Percentiles rank a stretch among this genome's conserved stretches.
Conservation (phyloP, 139 green algal genomes). For the Eudorina sp. region DNA sequence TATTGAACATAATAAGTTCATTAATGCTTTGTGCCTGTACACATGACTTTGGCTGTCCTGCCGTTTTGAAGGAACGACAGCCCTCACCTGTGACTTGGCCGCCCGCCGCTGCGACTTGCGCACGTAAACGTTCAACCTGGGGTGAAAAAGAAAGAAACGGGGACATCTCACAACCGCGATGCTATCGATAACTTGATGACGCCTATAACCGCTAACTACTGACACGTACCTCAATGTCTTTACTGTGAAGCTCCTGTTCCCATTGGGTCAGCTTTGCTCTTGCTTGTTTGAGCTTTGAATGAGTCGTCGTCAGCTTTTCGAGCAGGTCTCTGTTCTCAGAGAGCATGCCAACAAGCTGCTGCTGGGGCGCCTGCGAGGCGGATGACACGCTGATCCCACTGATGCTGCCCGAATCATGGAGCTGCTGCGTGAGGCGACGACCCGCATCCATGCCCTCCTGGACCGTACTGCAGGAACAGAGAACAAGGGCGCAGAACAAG, state of each 20-base stretch:
- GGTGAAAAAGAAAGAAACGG: too few species aligned
- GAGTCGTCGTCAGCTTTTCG: conserved; percentile 38
- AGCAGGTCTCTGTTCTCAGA: conserved; percentile 56
- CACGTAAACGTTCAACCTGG: neutral
- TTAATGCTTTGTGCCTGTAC: neutral
- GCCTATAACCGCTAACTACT: neutral
- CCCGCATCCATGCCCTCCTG: neutral
- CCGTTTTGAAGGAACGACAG: neutral
- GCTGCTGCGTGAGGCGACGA: neutral
- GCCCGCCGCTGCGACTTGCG: conserved; percentile 30
- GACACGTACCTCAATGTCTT: conserved; percentile 15
- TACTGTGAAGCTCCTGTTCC: conserved; percentile 24
- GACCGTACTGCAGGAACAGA: neutral
- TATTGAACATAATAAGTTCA: too few species aligned
- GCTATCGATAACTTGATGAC: neutral
- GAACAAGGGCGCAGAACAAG: neutral
- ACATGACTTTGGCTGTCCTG: neutral
- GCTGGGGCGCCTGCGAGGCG: neutral
- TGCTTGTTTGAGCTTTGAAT: conserved; percentile 58
- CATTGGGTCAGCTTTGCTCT: conserved; percentile 14
- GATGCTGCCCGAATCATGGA: neutral
- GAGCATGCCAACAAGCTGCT: conserved; percentile 16
- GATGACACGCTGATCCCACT: conserved; percentile 28
- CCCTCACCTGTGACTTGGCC: conserved; percentile 4
- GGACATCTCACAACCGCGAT: too few species aligned